Evolutionary conservation across 2,329 filamentous ascomycete genomes (phyloP), one percentile per base, ranked within the genome.

Genomic region (Hymenoscyphus occultus): DNA sequence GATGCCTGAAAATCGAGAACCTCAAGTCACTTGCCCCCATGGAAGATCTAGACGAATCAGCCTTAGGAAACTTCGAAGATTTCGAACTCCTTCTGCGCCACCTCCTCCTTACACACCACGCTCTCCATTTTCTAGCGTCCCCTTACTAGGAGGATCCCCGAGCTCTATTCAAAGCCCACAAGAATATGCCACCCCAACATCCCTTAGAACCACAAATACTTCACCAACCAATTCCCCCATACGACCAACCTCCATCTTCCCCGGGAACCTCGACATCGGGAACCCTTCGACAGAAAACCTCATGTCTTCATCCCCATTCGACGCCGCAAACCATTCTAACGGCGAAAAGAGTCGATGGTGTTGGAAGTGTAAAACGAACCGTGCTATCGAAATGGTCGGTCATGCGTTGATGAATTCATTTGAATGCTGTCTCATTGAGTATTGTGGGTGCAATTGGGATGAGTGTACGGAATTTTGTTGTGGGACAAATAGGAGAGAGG

Each of bases 371-470:
- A 65, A 59, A 7, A 2, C 72, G 19, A 59, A 69, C 28, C 60
- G 74, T 35, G 62, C 68, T 22, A 31, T 69, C 56, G 60, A 70
- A 54, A 65, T 71, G 62, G 39, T 71, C 45, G 63, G 74, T 61
- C 28, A 65, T 51, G 71, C 67, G 66, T 71, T 70, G 63, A 45
- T 64, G 12, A 59, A 61, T 7, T 65, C 61, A 19, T 61, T 64
- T 1, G 60, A 71, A 19, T 68, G 69, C 58, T 1, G 71, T 3
- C 73, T 69, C 39, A 70, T 71, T 61, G 56, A 70, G 22, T 74
- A 72, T 51, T 74, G 72, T 67, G 72, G 70, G 10, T 60, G 67
- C 56, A 67, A 70, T 60, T 54, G 70, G n/a, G 68, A 73, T n/a
- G 70, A 70, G 4, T 42, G 31, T 35, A 13, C 13, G 22, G 19